A percentile compares a stretch with the other conserved stretches of the same genome.
phyloP scores from a whole-genome alignment of 352 stramenopile species.

The Phytophthora tubulina region DNA sequence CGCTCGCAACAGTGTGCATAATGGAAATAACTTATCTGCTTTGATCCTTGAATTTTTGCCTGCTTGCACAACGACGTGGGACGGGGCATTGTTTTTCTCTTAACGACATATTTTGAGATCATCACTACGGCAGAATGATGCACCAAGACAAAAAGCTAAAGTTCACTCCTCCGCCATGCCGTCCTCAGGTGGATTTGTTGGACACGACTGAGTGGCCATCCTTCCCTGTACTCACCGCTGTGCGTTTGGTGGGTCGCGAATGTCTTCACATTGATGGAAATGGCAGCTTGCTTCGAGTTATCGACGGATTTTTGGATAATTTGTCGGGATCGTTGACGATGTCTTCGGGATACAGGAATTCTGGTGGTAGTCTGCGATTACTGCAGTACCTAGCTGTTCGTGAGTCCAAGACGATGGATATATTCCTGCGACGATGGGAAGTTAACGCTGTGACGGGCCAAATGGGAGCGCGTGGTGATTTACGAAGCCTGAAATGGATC shows the following conservation, averaged over 20 bases:
- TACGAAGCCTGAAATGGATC: conserved; percentile 22
- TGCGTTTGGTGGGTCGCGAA: neutral
- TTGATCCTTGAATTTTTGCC: conserved; percentile 7
- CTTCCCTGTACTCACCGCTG: neutral
- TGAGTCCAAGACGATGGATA: conserved; percentile 9
- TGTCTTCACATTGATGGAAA: neutral
- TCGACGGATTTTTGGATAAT: neutral
- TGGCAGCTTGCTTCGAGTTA: neutral
- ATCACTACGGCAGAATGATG: neutral
- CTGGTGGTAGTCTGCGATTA: too few species aligned
- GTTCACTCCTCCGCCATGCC: neutral
- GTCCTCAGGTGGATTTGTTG: neutral
- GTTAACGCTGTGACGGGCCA: conserved; percentile 2
- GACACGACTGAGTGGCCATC: conserved; percentile 2
- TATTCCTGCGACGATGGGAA: conserved; percentile 9
- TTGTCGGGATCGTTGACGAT: neutral
- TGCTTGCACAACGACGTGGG: too few species aligned
- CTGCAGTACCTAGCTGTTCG: neutral
- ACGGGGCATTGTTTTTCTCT: neutral
- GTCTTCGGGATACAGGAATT: neutral
- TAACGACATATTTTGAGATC: neutral
- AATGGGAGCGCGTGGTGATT: conserved; percentile 15
- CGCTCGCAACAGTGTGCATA: conserved; percentile 22
- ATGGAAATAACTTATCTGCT: conserved; percentile 45
- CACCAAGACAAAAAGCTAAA: conserved; percentile 3